Conservation (phyloP, 2,329 filamentous ascomycete species). For the Penicillium hesseltinei region DNA sequence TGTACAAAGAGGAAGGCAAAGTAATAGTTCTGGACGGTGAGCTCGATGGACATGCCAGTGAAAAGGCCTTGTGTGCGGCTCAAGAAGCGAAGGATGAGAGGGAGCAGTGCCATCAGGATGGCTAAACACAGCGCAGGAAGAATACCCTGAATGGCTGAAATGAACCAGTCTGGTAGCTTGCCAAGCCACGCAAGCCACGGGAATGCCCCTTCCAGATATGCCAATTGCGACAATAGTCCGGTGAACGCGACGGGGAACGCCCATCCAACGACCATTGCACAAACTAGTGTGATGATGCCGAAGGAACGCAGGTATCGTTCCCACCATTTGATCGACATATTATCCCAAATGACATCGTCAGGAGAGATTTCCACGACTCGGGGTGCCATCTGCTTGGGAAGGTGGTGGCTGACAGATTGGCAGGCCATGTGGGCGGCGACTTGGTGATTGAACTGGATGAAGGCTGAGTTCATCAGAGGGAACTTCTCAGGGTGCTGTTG, state of each 20-base stretch:
- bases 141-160: conserved; percentile 77
- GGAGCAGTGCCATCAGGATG: conserved; percentile 76
- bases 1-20: conserved; percentile 94
- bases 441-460: conserved; percentile 98
- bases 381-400: conserved; percentile 91
- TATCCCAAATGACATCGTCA: conserved; percentile 91
- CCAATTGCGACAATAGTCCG: conserved; percentile 75
- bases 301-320: conserved; percentile 73
- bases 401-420: conserved; percentile 83
- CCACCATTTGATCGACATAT: conserved; percentile 96
- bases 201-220: conserved; percentile 63
- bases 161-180: conserved; percentile 58
- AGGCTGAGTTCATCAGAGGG: conserved; percentile 91
- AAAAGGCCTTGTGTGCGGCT: conserved; percentile 74
- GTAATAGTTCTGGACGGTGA: conserved; percentile 89
- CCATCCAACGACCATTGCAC: conserved; percentile 81
- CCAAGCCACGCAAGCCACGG: conserved; percentile 70
- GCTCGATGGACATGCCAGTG: conserved; percentile 73
- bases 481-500: conserved; percentile 82
- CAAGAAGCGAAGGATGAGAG: conserved; percentile 72
- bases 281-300: conserved; percentile 63
- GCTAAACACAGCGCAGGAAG: conserved; percentile 75
- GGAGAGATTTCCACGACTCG: conserved; percentile 91
- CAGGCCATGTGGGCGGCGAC: conserved; percentile 98
- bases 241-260: conserved; percentile 88